Evolutionary conservation across 441 rosid genomes (phyloP), one percentile per base, ranked within the genome.

Genomic region (Adansonia madagascariensis): DNA sequence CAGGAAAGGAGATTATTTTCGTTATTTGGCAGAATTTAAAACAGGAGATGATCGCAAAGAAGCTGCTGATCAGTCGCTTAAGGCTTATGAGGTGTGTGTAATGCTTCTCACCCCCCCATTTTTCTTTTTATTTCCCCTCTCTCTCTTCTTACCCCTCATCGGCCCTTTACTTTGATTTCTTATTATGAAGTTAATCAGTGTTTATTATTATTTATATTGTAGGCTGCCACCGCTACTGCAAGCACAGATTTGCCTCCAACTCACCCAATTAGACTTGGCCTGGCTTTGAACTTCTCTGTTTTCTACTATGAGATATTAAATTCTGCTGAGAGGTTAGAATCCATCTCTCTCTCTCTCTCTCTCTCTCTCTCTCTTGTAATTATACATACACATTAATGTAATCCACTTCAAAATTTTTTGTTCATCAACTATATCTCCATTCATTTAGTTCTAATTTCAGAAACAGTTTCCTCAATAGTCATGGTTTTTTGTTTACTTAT

Each of bases 1-100:
- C 83, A 94, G 98, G 98, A 92, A 94, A 87, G 98, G 97, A 79
- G 98, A 94, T 80, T 92, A 94, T 74, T 90, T 77, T 56, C 96
- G 98, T 18, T 92, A 94, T 84, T 78, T 91, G 56, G 97, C 98
- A 4, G 98, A 94, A 85, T 94, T 94, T 83, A 94, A 88, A 75
- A 66, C 81, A 57, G 88, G 78, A 75, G 83, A 87, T 81, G 97
- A 87, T 77, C 94, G 97, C 65, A 92, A 94, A 77, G 97, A 90
- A 81, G 94, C 93, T 79, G 97, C 94, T 24, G 94, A 94, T 79
- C 94, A 91, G 81, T 92, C 98, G 1, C 96, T 92, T 52, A 91
- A 91, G 82, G 94, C 97, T 64, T 94, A 94, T 50, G 96, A 92
- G 94, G 98, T 92, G 20, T 73, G 72, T 43, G 18, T 24, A 27